Evolutionary conservation across 768 basidiomycete species (phyloP), one percentile per base, ranked within the genome.

Genomic region (Russula virescens): DNA sequence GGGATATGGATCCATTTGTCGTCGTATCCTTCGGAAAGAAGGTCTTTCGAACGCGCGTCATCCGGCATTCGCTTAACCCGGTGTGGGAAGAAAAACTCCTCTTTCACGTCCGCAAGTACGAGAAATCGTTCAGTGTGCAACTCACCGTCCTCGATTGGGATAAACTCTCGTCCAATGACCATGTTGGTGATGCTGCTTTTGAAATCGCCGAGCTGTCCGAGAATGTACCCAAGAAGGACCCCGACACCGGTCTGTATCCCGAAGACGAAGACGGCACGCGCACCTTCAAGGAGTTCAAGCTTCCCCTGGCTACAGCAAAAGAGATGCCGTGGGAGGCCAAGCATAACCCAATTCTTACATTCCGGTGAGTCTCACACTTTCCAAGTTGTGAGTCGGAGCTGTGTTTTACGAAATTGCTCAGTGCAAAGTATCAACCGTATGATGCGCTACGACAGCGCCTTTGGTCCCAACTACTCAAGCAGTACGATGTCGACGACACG

Each of bases 1-100:
- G 87, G 83, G 95, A 98, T 71, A 97, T 98, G 94, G 94, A 98
- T 69, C 94, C 95, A 0, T 98, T 98, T 70, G 90, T 92, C 25
- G 94, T 99, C 64, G 83, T 95, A 66, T 93, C 92, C 3, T 99
- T 99, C 66, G 92, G 95, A 34, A 95, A 94, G 77, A 98, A 97
- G 73, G 91, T 98, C 5, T 98, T 98, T 76, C 82, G 95, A 2
- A 98, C 95, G 0, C 86, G 90, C 35, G 85, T 94, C 28, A 86
- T 94, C 58, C 83, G 94, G 4, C 92, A 94, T 73, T 86, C 83
- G 61, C 76, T 87, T 57, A 93, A 91, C 71, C 96, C 97, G 0
- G 80, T 81, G 1, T 98, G 94, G 91, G 91, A 98, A 64, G 94
- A 98, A 76, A 95, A 96, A 73, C 77, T 98, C 3, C 81, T 97